Base-by-base conservation (phyloP, 1,284 basidiomycete genomes). In the Kwoniella shivajii region DNA sequence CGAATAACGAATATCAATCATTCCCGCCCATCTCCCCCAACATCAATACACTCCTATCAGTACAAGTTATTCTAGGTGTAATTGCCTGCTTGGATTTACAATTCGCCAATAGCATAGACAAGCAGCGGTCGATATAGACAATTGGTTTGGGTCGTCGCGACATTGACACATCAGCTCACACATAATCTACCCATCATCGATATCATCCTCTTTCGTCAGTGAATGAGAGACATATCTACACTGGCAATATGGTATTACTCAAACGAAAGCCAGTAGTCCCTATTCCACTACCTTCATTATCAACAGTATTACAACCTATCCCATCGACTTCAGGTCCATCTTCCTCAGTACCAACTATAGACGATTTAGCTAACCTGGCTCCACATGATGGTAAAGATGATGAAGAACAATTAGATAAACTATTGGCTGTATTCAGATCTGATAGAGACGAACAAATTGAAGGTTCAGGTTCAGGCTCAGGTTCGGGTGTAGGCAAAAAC, bases 1-100 rank as follows among this genome's bases (percentile, higher is more conserved):
- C n/a, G n/a, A n/a, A n/a, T n/a, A n/a, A n/a, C 87, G 90, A 79
- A 93, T 93, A 79, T 86, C 89, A 80, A 90, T 93, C 68, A 84
- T 92, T 69, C 87, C 90, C 82, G 88, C 85, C 67, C 75, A 73
- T 14, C 68, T 76, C 22, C 75, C 75, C 6, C n/a, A n/a, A n/a
- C n/a, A n/a, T n/a, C n/a, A n/a, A n/a, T n/a, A n/a, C n/a, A n/a
- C n/a, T n/a, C n/a, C n/a, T n/a, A n/a, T n/a, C n/a, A n/a, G n/a
- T n/a, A n/a, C n/a, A n/a, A n/a, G n/a, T n/a, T n/a, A n/a, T n/a
- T n/a, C n/a, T n/a, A n/a, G n/a, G n/a, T n/a, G n/a, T n/a, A n/a
- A n/a, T n/a, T n/a, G n/a, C n/a, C n/a, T n/a, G n/a, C n/a, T n/a
- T n/a, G n/a, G n/a, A n/a, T n/a, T n/a, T n/a, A n/a, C n/a, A n/a